phyloP scores from a whole-genome alignment of 2,329 filamentous ascomycete genomes.

The Aspergillus quadrilineatus region DNA sequence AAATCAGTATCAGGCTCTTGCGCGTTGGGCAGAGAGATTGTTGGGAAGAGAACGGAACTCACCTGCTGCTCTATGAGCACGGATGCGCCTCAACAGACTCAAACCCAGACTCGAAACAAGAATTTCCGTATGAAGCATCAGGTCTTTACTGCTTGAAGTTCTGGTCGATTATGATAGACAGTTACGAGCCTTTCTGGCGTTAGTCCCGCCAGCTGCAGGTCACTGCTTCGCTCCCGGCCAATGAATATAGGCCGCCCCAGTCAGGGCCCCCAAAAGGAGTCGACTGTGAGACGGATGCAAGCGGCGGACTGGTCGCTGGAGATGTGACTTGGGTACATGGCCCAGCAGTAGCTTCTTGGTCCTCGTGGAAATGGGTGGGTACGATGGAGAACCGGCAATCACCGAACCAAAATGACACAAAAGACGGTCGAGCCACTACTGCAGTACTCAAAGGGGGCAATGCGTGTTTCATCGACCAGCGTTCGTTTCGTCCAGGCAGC shows the following conservation, averaged over 20 bases:
- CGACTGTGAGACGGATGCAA: background rate
- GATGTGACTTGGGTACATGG: background rate
- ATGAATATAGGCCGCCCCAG: background rate
- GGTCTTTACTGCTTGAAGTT: background rate
- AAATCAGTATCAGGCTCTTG: conserved; percentile 2
- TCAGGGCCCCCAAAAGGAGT: background rate
- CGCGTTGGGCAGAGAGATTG: background rate
- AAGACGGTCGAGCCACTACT: background rate
- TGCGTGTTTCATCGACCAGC: conserved; percentile 5
- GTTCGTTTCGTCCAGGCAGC: background rate
- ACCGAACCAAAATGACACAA: background rate
- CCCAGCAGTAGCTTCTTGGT: conserved; percentile 6
- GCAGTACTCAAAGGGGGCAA: background rate
- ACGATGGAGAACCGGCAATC: background rate
- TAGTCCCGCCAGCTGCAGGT: background rate
- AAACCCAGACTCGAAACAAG: background rate
- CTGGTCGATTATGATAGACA: background rate
- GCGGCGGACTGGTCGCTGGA: conserved; percentile 2
- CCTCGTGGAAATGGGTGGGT: conserved; percentile 3
- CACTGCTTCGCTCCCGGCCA: background rate
- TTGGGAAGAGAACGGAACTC: conserved; percentile 2
- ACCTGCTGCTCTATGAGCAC: background rate
- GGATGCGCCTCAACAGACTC: background rate
- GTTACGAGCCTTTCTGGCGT: background rate
- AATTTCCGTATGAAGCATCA: background rate